phyloP scores from a whole-genome alignment of 2,329 filamentous ascomycete genomes.

The Aureobasidium sp. region DNA sequence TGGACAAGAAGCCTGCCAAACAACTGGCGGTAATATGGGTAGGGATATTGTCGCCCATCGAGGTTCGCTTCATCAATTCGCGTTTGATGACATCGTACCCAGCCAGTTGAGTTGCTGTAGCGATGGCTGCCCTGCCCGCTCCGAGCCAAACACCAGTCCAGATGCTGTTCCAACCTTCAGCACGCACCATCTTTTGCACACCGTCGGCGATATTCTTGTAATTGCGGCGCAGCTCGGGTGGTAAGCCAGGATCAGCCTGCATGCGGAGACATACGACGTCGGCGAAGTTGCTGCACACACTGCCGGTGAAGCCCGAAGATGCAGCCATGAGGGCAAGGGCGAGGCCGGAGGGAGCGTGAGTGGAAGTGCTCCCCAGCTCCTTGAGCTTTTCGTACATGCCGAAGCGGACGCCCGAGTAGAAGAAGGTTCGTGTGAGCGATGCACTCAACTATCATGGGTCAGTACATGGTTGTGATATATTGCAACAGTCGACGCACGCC shows the following conservation, averaged over 20 bases:
- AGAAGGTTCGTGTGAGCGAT: constrained; percentile 20
- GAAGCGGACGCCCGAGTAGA: constrained; percentile 21
- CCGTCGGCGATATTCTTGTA: constrained; percentile 22
- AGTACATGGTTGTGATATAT: neutral
- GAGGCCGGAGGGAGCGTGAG: constrained; percentile 19
- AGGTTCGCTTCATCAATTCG: constrained; percentile 20
- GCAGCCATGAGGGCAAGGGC: constrained; percentile 20
- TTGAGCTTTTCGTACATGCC: constrained; percentile 23
- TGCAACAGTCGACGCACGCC: constrained; percentile 16
- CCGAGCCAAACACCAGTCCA: constrained; percentile 23
- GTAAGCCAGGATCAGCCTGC: constrained; percentile 21
- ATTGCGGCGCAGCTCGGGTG: constrained; percentile 18
- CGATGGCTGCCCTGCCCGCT: constrained; percentile 20
- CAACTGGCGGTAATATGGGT: constrained; percentile 21
- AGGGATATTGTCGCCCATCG: constrained; percentile 19
- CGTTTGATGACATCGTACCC: constrained; percentile 23
- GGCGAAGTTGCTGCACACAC: constrained; percentile 21
- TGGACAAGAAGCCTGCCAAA: constrained; percentile 22
- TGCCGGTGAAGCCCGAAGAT: constrained; percentile 19
- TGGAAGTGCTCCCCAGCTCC: constrained; percentile 19
- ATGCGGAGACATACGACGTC: constrained; percentile 22
- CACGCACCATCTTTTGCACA: constrained; percentile 19
- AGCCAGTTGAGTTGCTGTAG: constrained; percentile 21
- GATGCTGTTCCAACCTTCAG: constrained; percentile 22
- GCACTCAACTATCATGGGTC: constrained; percentile 18